Conservation (phyloP, 75 land plant species). For the Pinus albicaulis region DNA sequence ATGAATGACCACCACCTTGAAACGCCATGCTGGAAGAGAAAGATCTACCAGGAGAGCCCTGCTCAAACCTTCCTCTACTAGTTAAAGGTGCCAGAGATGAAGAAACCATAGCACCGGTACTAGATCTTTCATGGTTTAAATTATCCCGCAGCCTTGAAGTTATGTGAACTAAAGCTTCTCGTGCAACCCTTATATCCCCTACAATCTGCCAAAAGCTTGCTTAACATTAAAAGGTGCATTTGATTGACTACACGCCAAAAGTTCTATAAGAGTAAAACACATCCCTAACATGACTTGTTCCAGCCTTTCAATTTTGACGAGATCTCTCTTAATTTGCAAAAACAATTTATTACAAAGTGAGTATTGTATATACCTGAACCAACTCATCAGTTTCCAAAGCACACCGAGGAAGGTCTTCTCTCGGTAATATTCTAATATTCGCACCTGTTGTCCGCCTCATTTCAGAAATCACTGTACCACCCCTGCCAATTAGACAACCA, state of each 20-base stretch:
- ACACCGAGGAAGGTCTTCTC: conserved; percentile 53
- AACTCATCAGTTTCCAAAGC: conserved; percentile 49
- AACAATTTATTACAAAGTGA: not conserved
- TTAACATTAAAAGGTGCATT: not conserved
- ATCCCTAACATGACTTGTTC: not conserved
- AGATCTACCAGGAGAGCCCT: not conserved
- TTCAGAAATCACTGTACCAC: conserved; percentile 59
- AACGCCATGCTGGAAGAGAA: not conserved
- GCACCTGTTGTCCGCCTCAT: conserved; percentile 57
- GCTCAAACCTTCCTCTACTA: conserved; percentile 6
- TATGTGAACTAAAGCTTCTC: conserved; percentile 26
- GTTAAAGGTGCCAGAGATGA: conserved; percentile 3
- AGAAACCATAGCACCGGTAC: not conserved
- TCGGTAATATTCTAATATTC: conserved; percentile 29
- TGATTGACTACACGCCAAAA: not conserved
- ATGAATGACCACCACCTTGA: conserved; percentile 1
- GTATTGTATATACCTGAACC: conserved; percentile 42
- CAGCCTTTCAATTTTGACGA: not conserved
- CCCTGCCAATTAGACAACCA: conserved; percentile 63
- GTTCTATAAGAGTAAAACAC: not conserved
- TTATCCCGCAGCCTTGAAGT: conserved; percentile 27
- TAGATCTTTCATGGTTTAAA: conserved; percentile 14
- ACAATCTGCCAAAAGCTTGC: conserved; percentile 20
- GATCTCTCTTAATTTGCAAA: not conserved
- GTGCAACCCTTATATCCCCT: conserved; percentile 25